A percentile compares a stretch with the other conserved stretches of the same genome.
These are phyloP conservation scores for Saccharomycopsis sp. DNA, from an alignment of 805 yeast genomes.

Conservation along the genomic window DNA sequence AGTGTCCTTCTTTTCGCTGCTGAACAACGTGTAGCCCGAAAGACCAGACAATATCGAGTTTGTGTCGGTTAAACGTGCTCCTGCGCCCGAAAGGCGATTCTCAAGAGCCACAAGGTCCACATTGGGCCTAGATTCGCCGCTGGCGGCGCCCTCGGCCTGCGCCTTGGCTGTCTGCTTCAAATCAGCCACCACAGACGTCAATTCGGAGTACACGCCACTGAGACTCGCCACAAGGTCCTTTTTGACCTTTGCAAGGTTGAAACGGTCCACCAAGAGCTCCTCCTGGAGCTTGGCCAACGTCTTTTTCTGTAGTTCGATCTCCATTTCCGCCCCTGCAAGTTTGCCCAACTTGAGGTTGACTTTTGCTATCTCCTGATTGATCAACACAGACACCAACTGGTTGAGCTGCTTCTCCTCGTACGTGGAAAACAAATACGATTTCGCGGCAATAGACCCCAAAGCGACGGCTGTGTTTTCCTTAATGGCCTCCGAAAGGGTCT, in stretches of 20 bases:
- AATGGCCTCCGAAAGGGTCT: conserved; percentile 24
- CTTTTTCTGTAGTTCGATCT: conserved; percentile 58
- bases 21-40: conserved; percentile 12
- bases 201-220: conserved; percentile 40
- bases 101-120: conserved; percentile 16
- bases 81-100: conserved; percentile 4
- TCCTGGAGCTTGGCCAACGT: conserved; percentile 55
- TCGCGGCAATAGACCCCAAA: conserved; percentile 68
- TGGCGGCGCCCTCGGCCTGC: conserved; percentile 2
- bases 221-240: conserved; percentile 7
- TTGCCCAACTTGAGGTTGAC: conserved; percentile 57
- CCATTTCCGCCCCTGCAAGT: conserved; percentile 55
- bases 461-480: conserved; percentile 64
- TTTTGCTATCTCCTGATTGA: conserved; percentile 57
- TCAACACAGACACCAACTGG: conserved; percentile 46
- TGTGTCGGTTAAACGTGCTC: conserved; percentile 8
- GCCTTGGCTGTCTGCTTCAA: conserved; percentile 22
- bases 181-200: conserved; percentile 33
- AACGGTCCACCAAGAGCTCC: conserved; percentile 56
- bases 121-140: too few species aligned
- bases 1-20: conserved; percentile 8
- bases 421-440: conserved; percentile 72
- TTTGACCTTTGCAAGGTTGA: conserved; percentile 59
- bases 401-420: conserved; percentile 76
- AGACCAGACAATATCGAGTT: not conserved